Conservation (phyloP, 371 early-diverging fungal genomes). For the Mortierella sp. region DNA sequence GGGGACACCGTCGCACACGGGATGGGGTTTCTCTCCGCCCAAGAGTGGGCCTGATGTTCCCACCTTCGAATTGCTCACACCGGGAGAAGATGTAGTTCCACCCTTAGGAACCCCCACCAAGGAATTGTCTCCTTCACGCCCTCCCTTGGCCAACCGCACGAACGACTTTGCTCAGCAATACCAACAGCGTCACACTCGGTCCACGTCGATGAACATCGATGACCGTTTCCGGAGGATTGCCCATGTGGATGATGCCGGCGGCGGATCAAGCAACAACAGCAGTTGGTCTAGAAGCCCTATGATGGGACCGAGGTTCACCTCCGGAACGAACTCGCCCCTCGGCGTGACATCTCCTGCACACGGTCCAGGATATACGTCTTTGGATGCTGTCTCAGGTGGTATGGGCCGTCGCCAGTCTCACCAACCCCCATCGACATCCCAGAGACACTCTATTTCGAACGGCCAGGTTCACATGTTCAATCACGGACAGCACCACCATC, state of each 20-base stretch:
- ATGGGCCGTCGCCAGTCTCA: constrained; percentile 26
- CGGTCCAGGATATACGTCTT: constrained; percentile 9
- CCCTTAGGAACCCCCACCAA: neutral
- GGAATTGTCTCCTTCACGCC: constrained; percentile 25
- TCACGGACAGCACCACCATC: constrained; percentile 24
- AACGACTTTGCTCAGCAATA: constrained; percentile 22
- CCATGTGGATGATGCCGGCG: constrained; percentile 20
- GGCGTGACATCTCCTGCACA: constrained; percentile 18
- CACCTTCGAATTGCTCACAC: constrained; percentile 16
- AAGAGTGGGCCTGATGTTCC: constrained; percentile 14
- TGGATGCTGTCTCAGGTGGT: constrained; percentile 12
- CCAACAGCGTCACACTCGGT: constrained; percentile 46
- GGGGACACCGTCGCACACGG: constrained; percentile 55
- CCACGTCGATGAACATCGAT: constrained; percentile 48
- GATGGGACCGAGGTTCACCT: constrained; percentile 40
- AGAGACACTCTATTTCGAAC: constrained; percentile 48
- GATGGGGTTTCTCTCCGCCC: constrained; percentile 58
- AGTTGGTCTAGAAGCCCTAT: constrained; percentile 46
- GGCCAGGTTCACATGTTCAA: constrained; percentile 25
- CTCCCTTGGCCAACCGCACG: constrained; percentile 10
- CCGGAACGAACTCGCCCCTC: constrained; percentile 38
- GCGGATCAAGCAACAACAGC: constrained; percentile 38
- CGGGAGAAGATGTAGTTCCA: constrained; percentile 13
- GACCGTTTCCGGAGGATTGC: constrained; percentile 40
- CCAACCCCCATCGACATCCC: constrained; percentile 27